Evolutionary conservation across 192 early-diverging fungal genomes (phyloP), one percentile per base, ranked within the genome.

Genomic region (Coemansia sp.): DNA sequence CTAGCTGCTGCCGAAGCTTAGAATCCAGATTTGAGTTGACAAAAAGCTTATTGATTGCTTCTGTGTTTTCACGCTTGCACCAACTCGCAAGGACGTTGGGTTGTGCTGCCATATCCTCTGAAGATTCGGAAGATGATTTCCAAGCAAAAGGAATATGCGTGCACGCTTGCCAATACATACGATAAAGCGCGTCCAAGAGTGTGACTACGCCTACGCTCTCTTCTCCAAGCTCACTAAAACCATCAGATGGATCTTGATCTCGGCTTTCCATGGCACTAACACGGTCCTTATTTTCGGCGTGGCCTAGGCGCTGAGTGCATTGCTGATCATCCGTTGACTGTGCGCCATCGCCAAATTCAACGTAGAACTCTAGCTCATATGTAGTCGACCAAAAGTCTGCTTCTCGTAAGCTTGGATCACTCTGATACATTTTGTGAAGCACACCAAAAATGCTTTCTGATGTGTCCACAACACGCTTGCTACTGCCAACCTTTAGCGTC

Each of bases 1-100:
- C 90, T 36, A 98, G 65, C 67, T 98, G 96, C 6, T 93, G 87
- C 16, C 85, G 88, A 41, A 96, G 72, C 72, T 97, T 98, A 47
- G 93, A 90, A 0, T 92, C 85, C 26, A 98, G 67, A 68, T 93
- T 92, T 63, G 81, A 85, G 73, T 95, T 97, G 70, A 88, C 61
- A 76, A 96, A 97, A 41, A 65, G 49, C 22, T 49, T 39, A 46
- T 48, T 41, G 5, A 45, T 18, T 41, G 58, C 40, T 3, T 15
- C 8, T 22, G 4, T 21, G 40, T 13, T 32, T 13, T 47, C 54
- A 21, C 32, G 21, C 32, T 63, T 9, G 40, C 32, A 6, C 18
- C 12, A 18, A 15, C 16, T 37, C 26, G 36, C 18, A 40, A 59
- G 39, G 37, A 59, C 8, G 5, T 15, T 3, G n/a, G 37, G 16